These are phyloP conservation scores for Cladorrhinum sp. DNA, from an alignment of 2,329 filamentous ascomycete species.

Conservation along the genomic window DNA sequence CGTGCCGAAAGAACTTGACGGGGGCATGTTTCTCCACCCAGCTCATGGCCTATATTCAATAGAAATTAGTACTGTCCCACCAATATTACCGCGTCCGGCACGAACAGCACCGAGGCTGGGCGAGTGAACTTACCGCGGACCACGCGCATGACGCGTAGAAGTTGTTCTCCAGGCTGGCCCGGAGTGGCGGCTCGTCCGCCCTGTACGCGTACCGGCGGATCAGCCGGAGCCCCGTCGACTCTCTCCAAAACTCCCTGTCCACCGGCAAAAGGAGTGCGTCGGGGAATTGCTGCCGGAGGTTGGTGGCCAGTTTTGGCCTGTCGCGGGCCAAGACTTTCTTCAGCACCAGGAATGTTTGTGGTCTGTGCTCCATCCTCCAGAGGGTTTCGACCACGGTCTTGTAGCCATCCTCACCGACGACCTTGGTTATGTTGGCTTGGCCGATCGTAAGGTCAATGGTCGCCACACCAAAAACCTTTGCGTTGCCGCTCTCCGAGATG, in stretches of 20 bases:
- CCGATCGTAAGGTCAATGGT: slow-evolving; percentile 19
- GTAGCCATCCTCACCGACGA: slow-evolving; percentile 25
- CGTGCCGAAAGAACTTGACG: slow-evolving; percentile 70
- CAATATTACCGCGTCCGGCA: slow-evolving; percentile 20
- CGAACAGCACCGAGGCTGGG: too few species aligned
- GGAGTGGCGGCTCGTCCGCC: not conserved
- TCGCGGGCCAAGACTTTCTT: slow-evolving; percentile 10
- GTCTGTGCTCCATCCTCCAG: slow-evolving; percentile 5
- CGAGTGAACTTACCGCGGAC: slow-evolving; percentile 21
- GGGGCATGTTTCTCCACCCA: slow-evolving; percentile 71
- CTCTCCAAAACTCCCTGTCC: slow-evolving; percentile 23
- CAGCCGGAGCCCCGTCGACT: slow-evolving; percentile 14
- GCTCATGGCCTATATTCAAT: slow-evolving; percentile 63
- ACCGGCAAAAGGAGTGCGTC: slow-evolving; percentile 8
- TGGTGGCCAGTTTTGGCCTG: slow-evolving; percentile 13
- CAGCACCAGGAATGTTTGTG: slow-evolving; percentile 22
- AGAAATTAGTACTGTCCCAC: not conserved
- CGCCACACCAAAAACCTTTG: slow-evolving; percentile 23
- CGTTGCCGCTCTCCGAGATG: slow-evolving; percentile 23
- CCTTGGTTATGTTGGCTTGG: slow-evolving; percentile 16
- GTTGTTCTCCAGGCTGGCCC: slow-evolving; percentile 14
- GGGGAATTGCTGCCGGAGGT: slow-evolving; percentile 15
- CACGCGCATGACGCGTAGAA: slow-evolving; percentile 27
- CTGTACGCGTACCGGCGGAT: slow-evolving; percentile 19
- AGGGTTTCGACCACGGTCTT: slow-evolving; percentile 17